Base-by-base conservation (phyloP, 225 moss, liverwort and hornwort genomes). In the Marchantia polymorpha region DNA sequence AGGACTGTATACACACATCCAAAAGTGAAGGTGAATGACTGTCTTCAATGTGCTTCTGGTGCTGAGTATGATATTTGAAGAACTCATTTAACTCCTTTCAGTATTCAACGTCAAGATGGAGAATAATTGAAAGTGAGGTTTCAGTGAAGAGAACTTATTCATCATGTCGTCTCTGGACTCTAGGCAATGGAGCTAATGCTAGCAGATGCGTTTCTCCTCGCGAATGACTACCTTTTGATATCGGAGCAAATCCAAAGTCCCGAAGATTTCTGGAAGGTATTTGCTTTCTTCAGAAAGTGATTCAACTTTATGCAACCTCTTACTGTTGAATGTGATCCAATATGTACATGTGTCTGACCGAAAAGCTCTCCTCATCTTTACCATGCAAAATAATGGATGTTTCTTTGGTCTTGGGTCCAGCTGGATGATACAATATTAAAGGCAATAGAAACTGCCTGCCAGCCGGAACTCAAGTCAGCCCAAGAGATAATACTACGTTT, bases 131-230 rank as follows among this genome's bases (percentile, higher is more conserved):
- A 25, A 48, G 55, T 26, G 39, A 47, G 73, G 73, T 63, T 7
- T 54, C 22, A 69, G 47, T 46, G 47, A 16, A 59, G 19, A 30
- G 59, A 75, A 55, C 0, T 58, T 8, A 59, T 64, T 25, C 52
- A 25, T 12, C n/a, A 3, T 68, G 54, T 79, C 22, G 55, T 53
- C 50, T 7, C 22, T 52, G 20, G 39, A 61, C 14, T 82, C 23
- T 80, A 96, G 95, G 95, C 95, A 50, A 82, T 96, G 92, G 95
- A 96, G 86, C 82, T 96, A 77, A 96, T 96, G 95, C 71, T 93
- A 69, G 88, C 92, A 22, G 95, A 96, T 86, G 93, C 93, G 48
- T 85, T 96, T 52, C 86, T 93, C 61, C 68, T 93, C 55, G 95
- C 95, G 8, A 92, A 96, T 79, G 87, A 87, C 68, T 92, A 93